phyloP scores from a whole-genome alignment of 495 filamentous ascomycete genomes.

The Lepraria neglecta region DNA sequence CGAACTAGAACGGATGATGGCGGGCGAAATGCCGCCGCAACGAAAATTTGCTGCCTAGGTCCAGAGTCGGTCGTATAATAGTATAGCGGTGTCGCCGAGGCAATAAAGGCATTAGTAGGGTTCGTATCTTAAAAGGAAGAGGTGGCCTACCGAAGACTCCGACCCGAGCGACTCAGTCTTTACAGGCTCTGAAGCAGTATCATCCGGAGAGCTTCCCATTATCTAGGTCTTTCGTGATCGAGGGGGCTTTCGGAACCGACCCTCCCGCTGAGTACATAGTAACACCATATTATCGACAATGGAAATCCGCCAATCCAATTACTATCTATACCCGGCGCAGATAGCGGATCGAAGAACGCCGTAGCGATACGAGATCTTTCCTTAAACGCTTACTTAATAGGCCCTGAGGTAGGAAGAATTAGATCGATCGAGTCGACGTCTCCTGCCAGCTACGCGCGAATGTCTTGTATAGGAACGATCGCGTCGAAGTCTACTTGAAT shows the following conservation, averaged over 20 bases:
- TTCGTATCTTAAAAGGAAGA: constrained; percentile 20
- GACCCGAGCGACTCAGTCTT: constrained; percentile 2
- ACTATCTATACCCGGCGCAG: not conserved
- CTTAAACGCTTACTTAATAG: constrained; percentile 5
- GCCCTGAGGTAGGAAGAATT: not conserved
- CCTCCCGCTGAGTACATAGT: constrained; percentile 13
- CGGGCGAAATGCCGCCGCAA: not conserved
- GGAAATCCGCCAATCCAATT: constrained; percentile 4
- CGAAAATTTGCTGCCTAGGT: not conserved
- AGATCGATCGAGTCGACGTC: not conserved
- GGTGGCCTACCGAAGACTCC: constrained; percentile 22
- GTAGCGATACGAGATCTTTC: not conserved
- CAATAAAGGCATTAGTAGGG: constrained; percentile 22
- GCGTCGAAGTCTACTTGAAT: constrained; percentile 8
- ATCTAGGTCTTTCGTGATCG: constrained; percentile 2
- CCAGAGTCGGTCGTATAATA: not conserved
- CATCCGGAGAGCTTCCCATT: not conserved
- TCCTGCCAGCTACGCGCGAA: constrained; percentile 1
- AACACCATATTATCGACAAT: constrained; percentile 17
- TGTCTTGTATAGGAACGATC: constrained; percentile 7
- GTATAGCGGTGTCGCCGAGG: constrained; percentile 22
- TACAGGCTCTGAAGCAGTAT: not conserved
- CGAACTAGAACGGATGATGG: not conserved
- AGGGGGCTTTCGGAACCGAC: constrained; percentile 6
- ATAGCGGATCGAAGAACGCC: constrained; percentile 5